Percentiles rank a stretch among this genome's conserved stretches.
Evolutionary conservation across 805 yeast species (phyloP).

Genomic region (Teunomyces tritomae): DNA sequence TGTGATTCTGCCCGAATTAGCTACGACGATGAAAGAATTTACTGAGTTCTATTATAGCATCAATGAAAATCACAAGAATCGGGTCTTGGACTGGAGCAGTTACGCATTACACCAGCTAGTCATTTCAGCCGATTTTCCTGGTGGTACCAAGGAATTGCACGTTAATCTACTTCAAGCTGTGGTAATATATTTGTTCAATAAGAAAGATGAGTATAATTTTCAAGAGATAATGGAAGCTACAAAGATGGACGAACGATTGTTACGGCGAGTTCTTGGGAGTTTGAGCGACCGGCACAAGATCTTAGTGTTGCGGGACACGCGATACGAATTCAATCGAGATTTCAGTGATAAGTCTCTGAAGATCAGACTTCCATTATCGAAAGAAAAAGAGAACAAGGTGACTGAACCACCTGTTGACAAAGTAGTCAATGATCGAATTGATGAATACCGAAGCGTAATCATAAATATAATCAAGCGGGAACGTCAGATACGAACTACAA

Average conservation of each 20-base stretch:
- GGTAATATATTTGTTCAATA: conserved; percentile 37
- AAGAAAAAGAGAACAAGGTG: conserved; percentile 6
- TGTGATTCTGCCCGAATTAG: conserved; percentile 23
- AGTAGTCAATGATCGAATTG: conserved; percentile 21
- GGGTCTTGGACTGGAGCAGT: conserved; percentile 40
- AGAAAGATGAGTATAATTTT: conserved; percentile 16
- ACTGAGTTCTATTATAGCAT: conserved; percentile 15
- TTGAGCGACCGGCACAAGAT: conserved; percentile 33
- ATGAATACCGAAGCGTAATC: conserved; percentile 27
- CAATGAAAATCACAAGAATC: conserved; percentile 21
- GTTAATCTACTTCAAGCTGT: conserved; percentile 47
- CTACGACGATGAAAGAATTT: conserved; percentile 18
- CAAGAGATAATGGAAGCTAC: conserved; percentile 22
- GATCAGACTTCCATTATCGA: conserved; percentile 29
- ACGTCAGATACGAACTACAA: conserved; percentile 19
- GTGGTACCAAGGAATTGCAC: conserved; percentile 28
- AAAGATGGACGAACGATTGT: conserved; percentile 30
- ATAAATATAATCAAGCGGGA: conserved; percentile 33
- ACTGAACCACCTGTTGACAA: conserved; percentile 7
- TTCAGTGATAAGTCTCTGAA: conserved; percentile 27
- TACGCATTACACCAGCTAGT: conserved; percentile 41
- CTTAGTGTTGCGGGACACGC: conserved; percentile 13
- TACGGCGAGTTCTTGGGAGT: conserved; percentile 28
- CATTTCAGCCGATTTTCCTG: conserved; percentile 29
- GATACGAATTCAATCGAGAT: conserved; percentile 18